Percentiles rank a stretch among this genome's conserved stretches.
Conservation (phyloP, 139 green algal species). For the Chlamydomonas schloesseri region DNA sequence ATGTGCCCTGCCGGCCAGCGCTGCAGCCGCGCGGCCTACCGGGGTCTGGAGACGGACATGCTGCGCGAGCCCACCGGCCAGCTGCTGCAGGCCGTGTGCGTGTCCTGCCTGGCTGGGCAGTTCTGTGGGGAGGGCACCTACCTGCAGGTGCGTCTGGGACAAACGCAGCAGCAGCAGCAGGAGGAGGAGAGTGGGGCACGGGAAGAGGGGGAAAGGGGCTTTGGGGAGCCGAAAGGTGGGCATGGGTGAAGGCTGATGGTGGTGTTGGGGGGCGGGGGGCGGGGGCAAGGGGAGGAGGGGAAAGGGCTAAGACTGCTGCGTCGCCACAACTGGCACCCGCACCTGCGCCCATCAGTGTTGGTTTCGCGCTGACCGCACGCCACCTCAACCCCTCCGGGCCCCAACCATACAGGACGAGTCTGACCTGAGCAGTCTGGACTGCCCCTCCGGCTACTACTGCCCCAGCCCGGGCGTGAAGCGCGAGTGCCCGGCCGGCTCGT, state of each 20-base stretch:
- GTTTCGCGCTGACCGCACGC: no score
- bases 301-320: no score
- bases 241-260: no score
- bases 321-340: no score
- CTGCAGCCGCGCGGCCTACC: constrained; percentile 30
- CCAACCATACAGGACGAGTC: constrained; percentile 11
- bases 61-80: neutral
- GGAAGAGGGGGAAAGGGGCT: no score
- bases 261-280: no score
- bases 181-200: no score
- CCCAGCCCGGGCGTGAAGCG: constrained; percentile 29
- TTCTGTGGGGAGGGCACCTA: constrained; percentile 55
- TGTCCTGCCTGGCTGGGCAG: constrained; percentile 49
- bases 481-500: constrained; percentile 50
- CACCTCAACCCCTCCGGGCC: neutral
- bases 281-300: no score
- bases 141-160: neutral
- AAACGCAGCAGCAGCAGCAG: no score
- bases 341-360: no score
- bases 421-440: constrained; percentile 39
- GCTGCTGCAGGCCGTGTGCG: constrained; percentile 47
- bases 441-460: constrained; percentile 55
- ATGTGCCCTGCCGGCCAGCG: constrained; percentile 50
- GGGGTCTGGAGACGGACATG: constrained; percentile 35
- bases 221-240: no score